Base-by-base conservation (phyloP, 2,329 filamentous ascomycete species). In the Cercospora brassicicola region DNA sequence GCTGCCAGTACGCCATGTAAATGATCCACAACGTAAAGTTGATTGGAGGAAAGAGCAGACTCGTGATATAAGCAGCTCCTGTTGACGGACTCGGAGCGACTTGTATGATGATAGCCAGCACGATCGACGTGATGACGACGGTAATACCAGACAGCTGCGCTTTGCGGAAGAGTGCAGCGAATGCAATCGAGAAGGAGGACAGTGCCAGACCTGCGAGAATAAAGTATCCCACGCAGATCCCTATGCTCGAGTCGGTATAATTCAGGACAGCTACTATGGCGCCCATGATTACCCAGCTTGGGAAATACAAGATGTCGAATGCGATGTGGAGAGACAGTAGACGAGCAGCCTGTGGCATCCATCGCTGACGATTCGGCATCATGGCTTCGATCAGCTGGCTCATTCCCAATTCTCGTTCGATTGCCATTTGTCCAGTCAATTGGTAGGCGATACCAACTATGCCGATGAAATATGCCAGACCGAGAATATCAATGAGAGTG, bases 351-450 rank as follows among this genome's bases (percentile, higher is more conserved):
- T 94, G 92, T 9, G 91, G 89, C 75, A 92, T 85, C 92, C 92
- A 96, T 53, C 87, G 83, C 59, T 85, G 85, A 64, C 85, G 85
- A 65, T 91, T 91, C 0, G 92, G 90, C 84, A 95, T 94, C 92
- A 96, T 97, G 64, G 92, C 90, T 79, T 97, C 94, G 53, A 97
- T 88, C 30, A 97, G 84, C 70, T 93, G 91, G 4, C 92, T 92
- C 86, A 97, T 95, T 67, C 93, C 94, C 15, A 89, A 84, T 81
- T 97, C 94, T 65, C 94, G 85, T 80, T 97, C 94, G 1, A 89
- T 88, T 7, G 94, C 93, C 77, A 96, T 90, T 74, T 94, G 89
- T 8, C 94, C 94, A 0, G 92, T 92, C 66, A 96, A 83, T 75
- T 97, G 93, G 77, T 97, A 97, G 42, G 90, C 90, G 28, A 97